Evolutionary conservation across 257 asterid species (phyloP), one percentile per base, ranked within the genome.

Genomic region (Gardenia jasminoides): DNA sequence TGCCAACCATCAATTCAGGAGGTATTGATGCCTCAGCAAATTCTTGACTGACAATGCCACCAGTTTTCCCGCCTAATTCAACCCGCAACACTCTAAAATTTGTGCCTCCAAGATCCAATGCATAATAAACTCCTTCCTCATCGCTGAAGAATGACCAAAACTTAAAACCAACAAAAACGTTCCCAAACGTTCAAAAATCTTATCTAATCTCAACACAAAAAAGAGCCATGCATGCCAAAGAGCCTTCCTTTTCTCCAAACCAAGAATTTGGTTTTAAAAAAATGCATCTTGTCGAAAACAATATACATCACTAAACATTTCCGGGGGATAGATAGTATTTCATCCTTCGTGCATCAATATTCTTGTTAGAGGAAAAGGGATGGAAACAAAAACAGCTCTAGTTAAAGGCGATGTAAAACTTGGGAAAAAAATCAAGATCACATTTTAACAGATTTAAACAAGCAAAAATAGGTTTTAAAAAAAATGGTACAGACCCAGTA

Each of bases 91-190:
- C 99, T 47, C 99, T 96, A 76, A 94, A 94, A 81, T 94, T 94
- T 41, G 99, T 93, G 48, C 99, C 99, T 69, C 99, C 99, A 61
- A 94, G 98, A 89, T 94, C 99, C 84, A 95, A 82, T 54, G 98
- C 98, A 81, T 95, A 95, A 85, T 80, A 95, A 48, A 93, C 91
- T 68, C 99, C 99, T 71, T 86, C 92, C 90, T 95, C 99, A 24
- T 89, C 94, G 50, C 99, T 95, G 82, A 72, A 47, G 72, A 7
- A 69, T 24, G 28, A 28, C 30, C 11, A 80, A 19, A 31, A 28
- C 24, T 54, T 54, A 20, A 80, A 43, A 69, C 15, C 0, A 22
- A 41, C 5, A 16, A 22, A 50, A 33, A 58, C 16, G 13, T 33
- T 6, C 47, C 2, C 0, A 19, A 43, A 68, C 56, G 56, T 67